Evolutionary conservation across 2,329 filamentous ascomycete species (phyloP), one percentile per base, ranked within the genome.

Genomic region (Claviceps capensis): DNA sequence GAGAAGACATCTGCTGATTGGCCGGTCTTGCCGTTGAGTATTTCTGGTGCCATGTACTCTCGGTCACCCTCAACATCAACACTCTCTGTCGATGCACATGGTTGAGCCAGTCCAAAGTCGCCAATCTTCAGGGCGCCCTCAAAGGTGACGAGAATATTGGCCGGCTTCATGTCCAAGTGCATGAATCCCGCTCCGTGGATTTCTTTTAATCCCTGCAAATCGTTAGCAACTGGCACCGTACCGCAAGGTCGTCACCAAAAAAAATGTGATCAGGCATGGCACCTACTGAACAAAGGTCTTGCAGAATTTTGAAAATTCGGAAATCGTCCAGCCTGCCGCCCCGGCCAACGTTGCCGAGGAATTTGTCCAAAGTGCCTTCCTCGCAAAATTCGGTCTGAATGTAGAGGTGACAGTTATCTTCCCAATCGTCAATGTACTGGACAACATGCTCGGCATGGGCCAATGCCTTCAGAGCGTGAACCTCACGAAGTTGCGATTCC

Each of bases 331-430:
- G 71, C 59, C 91, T 81, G 47, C 88, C 90, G 64, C 86, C 88
- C 55, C 84, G 77, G 23, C 93, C 93, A 54, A 88, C 81, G 53
- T 85, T 80, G n/a, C 81, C 78, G 34, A 98, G 75, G 64, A 97
- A 98, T 16, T 82, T 77, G 64, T 94, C 86, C 44, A 98, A 72
- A 55, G 88, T 95, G 16, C 93, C 93, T 64, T 95, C 88, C 65
- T 96, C 90, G 62, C 93, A 98, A 64, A 84, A 97, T 63, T 98
- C 93, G 0, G 91, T 97, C 71, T 97, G 91, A 55, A 98, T 97
- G 70, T 96, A 98, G 9, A 98, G 78, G 63, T 91, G 83, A 52
- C 79, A 79, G 58, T 87, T 81, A 54, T 85, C 77, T 67, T 96
- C 91, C 93, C 93, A 98, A 64, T 83, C 84, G 60, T 94, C 83